Conservation (phyloP, 164 flowering plant species). For the Berberis thunbergii region DNA sequence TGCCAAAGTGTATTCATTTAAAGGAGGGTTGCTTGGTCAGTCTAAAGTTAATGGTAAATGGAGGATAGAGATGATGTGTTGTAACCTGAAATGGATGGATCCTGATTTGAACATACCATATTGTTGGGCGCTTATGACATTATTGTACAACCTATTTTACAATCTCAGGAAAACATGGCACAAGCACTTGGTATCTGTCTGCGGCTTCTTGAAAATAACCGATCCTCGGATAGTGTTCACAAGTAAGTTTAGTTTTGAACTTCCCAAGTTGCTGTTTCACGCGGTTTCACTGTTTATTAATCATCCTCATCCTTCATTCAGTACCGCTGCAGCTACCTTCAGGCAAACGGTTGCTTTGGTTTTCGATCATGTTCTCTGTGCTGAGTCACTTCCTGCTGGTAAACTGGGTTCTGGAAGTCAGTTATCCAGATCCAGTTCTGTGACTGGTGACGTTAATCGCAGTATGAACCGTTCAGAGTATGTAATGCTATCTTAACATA, state of each 20-base stretch:
- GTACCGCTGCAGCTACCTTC: slow-evolving; percentile 99
- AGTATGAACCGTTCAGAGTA: slow-evolving; percentile 69
- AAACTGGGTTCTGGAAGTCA: slow-evolving; percentile 60
- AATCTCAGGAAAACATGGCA: slow-evolving; percentile 70
- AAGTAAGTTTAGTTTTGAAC: slow-evolving; percentile 46
- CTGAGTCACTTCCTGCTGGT: slow-evolving; percentile 77
- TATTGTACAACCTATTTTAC: neutral
- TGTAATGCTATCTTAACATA: slow-evolving; percentile 14
- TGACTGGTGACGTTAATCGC: slow-evolving; percentile 74
- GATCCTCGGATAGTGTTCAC: slow-evolving; percentile 86
- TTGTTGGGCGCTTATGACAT: neutral
- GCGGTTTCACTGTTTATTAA: neutral
- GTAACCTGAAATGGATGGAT: neutral
- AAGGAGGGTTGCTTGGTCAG: too few species aligned
- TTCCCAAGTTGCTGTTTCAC: neutral
- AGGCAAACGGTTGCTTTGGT: slow-evolving; percentile 96
- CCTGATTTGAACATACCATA: neutral
- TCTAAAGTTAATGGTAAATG: too few species aligned
- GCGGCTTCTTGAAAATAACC: slow-evolving; percentile 74
- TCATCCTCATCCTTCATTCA: slow-evolving; percentile 12
- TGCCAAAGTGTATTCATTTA: too few species aligned
- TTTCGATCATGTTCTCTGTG: slow-evolving; percentile 74
- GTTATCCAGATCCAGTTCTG: slow-evolving; percentile 54
- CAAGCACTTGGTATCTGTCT: slow-evolving; percentile 88
- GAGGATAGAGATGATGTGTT: neutral